These are phyloP conservation scores for Trifolium fragiferum DNA, from an alignment of 306 rosid species.

Conservation along the genomic window DNA sequence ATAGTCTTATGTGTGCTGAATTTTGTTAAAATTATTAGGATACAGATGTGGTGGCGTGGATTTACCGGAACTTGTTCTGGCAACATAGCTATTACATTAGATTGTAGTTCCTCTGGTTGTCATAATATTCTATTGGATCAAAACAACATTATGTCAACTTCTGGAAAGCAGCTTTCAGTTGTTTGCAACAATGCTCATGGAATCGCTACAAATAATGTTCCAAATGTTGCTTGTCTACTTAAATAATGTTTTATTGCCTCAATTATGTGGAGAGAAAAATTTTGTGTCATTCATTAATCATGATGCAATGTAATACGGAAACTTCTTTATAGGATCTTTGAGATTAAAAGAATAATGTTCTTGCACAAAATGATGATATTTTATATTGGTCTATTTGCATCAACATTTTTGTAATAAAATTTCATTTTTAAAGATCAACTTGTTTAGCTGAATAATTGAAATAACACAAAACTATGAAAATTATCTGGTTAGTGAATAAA, in stretches of 20 bases:
- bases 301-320: background rate
- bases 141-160: background rate
- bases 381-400: too few relatives aligned
- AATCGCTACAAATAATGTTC: background rate
- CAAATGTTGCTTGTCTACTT: slow-evolving; percentile 24
- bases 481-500: too few relatives aligned
- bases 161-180: background rate
- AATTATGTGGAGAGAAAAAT: background rate
- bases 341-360: too few relatives aligned
- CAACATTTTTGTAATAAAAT: too few relatives aligned
- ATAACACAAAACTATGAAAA: too few relatives aligned
- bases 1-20: background rate
- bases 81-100: slow-evolving; percentile 30
- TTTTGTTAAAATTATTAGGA: background rate
- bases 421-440: slow-evolving; percentile 4
- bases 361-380: too few relatives aligned
- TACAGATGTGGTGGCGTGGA: background rate
- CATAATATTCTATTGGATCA: slow-evolving; percentile 14
- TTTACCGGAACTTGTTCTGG: slow-evolving; percentile 39
- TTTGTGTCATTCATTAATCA: background rate
- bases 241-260: background rate
- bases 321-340: too few relatives aligned
- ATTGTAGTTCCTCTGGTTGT: slow-evolving; percentile 39
- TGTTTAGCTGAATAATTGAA: too few relatives aligned
- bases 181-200: slow-evolving; percentile 36